phyloP scores from a whole-genome alignment of 2,329 filamentous ascomycete species.

The Verticillium nubilum region DNA sequence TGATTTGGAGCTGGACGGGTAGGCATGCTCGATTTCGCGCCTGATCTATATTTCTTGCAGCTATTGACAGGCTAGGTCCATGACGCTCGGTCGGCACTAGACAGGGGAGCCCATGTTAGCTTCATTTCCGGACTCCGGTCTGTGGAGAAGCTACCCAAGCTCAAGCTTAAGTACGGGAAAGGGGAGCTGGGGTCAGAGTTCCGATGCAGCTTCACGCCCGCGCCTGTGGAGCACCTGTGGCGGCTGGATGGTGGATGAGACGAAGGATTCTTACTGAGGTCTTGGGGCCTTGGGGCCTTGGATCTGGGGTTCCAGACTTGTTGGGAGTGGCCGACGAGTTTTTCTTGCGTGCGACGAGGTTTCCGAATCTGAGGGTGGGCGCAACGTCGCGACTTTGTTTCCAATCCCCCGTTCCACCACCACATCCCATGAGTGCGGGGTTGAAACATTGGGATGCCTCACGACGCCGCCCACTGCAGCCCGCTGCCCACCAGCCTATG shows the following conservation, averaged over 20 bases:
- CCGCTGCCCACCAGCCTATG: not conserved
- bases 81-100: not conserved
- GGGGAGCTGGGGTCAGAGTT: not conserved
- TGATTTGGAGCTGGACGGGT: not conserved
- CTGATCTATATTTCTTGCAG: conserved; percentile 13
- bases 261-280: not conserved
- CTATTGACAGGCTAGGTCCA: conserved; percentile 12
- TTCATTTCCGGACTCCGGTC: not conserved
- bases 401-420: not conserved
- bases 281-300: not conserved
- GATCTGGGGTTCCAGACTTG: not conserved
- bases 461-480: not conserved
- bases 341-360: not conserved
- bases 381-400: not conserved
- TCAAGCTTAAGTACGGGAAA: not conserved
- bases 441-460: not conserved
- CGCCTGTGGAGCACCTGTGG: not conserved
- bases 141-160: not conserved
- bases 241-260: not conserved
- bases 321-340: not conserved
- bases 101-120: not conserved
- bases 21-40: not conserved
- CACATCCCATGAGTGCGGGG: not conserved
- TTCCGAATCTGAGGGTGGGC: not conserved
- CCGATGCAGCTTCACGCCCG: not conserved